phyloP scores from a whole-genome alignment of 768 basidiomycete species.

The Leccinum aurantiacum region DNA sequence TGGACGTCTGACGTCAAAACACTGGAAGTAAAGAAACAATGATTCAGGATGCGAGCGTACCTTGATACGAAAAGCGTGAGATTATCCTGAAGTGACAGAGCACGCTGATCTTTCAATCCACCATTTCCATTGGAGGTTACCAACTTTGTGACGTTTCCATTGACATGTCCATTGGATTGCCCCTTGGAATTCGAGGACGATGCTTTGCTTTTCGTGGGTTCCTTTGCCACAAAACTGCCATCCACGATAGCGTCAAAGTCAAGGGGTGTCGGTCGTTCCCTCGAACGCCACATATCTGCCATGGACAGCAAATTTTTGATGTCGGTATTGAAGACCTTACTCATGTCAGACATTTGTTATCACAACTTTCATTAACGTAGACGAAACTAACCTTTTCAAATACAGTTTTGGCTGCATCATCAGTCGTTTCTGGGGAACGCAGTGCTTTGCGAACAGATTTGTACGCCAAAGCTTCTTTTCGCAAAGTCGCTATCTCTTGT shows the following conservation, averaged over 20 bases:
- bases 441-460: constrained; percentile 72
- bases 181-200: constrained; percentile 21
- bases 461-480: constrained; percentile 89
- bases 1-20: constrained; percentile 33
- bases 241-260: constrained; percentile 75
- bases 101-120: constrained; percentile 79
- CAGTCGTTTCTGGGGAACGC: constrained; percentile 39
- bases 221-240: constrained; percentile 53
- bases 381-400: constrained; percentile 74
- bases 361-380: background rate
- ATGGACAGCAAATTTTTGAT: constrained; percentile 87
- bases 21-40: background rate
- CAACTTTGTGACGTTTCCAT: constrained; percentile 10
- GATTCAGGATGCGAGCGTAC: constrained; percentile 39
- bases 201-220: constrained; percentile 18
- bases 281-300: constrained; percentile 95
- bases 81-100: constrained; percentile 76
- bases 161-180: constrained; percentile 28
- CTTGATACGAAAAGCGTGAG: constrained; percentile 82
- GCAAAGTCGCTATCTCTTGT: constrained; percentile 84
- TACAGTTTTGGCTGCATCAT: constrained; percentile 61
- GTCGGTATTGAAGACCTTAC: constrained; percentile 84
- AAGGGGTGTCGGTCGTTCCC: constrained; percentile 83
- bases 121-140: constrained; percentile 14
- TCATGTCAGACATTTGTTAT: constrained; percentile 1